Evolutionary conservation across 108 stramenopile genomes (phyloP).

Genomic region (Pseudonitzschia delicatissima): DNA sequence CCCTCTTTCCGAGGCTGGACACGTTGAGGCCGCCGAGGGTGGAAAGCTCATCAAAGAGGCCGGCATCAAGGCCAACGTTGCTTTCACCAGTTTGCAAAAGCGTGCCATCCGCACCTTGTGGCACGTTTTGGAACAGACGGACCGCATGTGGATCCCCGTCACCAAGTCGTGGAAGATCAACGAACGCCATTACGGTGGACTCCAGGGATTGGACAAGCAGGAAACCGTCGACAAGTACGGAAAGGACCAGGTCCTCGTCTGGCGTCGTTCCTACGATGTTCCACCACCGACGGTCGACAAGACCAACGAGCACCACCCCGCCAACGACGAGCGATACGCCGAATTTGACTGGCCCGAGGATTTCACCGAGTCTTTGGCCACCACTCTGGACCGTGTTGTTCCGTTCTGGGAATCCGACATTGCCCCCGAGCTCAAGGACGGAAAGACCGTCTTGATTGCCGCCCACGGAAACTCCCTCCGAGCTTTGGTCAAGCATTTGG

Average conservation of each 20-base stretch:
- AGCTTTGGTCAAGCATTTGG: conserved; percentile 90
- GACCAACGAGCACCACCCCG: conserved; percentile 66
- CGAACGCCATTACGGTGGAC: conserved; percentile 88
- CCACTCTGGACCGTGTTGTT: conserved; percentile 86
- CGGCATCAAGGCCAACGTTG: conserved; percentile 71
- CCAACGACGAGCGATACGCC: conserved; percentile 83
- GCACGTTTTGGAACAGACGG: conserved; percentile 82
- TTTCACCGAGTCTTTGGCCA: conserved; percentile 82
- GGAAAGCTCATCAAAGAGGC: conserved; percentile 65
- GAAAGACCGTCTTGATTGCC: conserved; percentile 81
- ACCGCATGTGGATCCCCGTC: conserved; percentile 78
- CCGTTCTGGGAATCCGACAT: conserved; percentile 77
- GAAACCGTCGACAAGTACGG: conserved; percentile 93
- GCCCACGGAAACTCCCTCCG: conserved; percentile 93
- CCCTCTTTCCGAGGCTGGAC: conserved; percentile 88
- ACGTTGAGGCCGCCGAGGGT: conserved; percentile 83
- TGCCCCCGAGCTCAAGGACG: conserved; percentile 74
- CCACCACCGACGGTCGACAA: conserved; percentile 80
- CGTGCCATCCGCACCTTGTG: conserved; percentile 86
- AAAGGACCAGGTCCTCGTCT: conserved; percentile 87
- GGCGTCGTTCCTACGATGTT: conserved; percentile 90
- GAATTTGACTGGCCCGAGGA: conserved; percentile 50
- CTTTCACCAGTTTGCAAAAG: conserved; percentile 86
- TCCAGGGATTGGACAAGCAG: conserved; percentile 92
- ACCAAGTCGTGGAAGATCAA: conserved; percentile 88